These are phyloP conservation scores for Cucurbita moschata DNA, from an alignment of 306 rosid species.

Conservation along the genomic window DNA sequence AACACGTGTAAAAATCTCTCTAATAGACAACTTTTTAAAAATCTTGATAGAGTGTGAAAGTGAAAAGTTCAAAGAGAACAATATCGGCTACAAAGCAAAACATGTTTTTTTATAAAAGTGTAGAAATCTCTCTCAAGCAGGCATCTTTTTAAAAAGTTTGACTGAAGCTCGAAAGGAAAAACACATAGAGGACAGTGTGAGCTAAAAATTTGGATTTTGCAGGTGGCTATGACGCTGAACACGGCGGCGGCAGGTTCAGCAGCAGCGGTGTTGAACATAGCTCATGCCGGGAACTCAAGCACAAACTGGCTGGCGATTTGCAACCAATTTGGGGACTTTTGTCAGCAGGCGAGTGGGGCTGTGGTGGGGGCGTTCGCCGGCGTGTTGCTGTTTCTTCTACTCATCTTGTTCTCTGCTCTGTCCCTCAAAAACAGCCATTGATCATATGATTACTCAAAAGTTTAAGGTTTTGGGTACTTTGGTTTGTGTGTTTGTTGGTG, in stretches of 20 bases:
- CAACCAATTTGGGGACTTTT: constrained; percentile 70
- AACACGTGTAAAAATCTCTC: no score
- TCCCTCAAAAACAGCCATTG: constrained; percentile 28
- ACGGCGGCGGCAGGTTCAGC: constrained; percentile 62
- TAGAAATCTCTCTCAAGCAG: no score
- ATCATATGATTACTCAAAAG: background rate
- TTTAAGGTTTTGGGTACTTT: background rate
- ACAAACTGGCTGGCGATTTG: constrained; percentile 88
- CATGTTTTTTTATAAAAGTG: no score
- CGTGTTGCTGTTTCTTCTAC: constrained; percentile 31
- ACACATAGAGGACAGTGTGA: no score
- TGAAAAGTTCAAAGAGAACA: no score
- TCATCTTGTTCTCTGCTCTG: constrained; percentile 50
- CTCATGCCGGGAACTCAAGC: constrained; percentile 65
- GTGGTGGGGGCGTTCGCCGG: constrained; percentile 48
- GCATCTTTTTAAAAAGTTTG: no score
- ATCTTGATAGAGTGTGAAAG: no score
- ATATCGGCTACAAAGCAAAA: no score
- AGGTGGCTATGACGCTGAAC: constrained; percentile 59
- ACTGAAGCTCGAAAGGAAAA: no score
- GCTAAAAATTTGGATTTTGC: background rate
- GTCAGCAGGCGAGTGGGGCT: constrained; percentile 47
- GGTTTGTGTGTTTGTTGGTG: background rate
- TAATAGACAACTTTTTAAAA: no score
- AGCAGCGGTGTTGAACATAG: constrained; percentile 54